phyloP scores from a whole-genome alignment of 164 flowering plant genomes.

The Nelumbo lutea region DNA sequence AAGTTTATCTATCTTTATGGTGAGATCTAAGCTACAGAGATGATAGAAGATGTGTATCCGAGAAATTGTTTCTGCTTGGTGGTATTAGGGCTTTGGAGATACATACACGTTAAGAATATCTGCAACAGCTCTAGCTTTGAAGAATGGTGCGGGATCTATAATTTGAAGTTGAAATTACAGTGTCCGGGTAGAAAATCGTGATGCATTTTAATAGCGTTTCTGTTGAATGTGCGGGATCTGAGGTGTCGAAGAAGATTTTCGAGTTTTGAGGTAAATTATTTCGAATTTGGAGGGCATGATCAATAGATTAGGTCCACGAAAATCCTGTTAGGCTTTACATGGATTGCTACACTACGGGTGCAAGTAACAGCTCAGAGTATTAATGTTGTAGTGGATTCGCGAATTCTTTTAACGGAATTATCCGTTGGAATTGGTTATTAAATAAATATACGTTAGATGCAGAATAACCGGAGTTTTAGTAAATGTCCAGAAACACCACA shows the following conservation, averaged over 20 bases:
- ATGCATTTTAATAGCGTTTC: background rate
- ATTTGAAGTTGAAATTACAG: background rate
- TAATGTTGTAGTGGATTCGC: background rate
- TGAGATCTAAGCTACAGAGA: too few species aligned
- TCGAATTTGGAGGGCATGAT: background rate
- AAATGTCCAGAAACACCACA: too few species aligned
- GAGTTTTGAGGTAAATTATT: background rate
- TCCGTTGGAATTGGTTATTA: background rate
- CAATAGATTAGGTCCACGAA: background rate
- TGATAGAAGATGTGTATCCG: too few species aligned
- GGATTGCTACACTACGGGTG: background rate
- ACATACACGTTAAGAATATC: background rate
- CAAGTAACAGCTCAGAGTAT: too few species aligned
- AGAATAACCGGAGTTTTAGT: background rate
- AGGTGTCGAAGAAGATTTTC: background rate
- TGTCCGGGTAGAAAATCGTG: background rate
- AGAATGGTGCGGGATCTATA: background rate
- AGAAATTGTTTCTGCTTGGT: background rate
- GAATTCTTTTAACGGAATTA: background rate
- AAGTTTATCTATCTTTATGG: too few species aligned
- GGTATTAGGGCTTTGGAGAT: background rate
- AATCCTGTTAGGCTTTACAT: background rate
- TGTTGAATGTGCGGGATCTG: constrained; percentile 2
- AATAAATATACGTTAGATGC: background rate
- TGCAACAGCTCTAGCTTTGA: background rate